A percentile compares a stretch with the other conserved stretches of the same genome.
Conservation (phyloP, 192 early-diverging fungal species). For the Rhizophagus prolifer region DNA sequence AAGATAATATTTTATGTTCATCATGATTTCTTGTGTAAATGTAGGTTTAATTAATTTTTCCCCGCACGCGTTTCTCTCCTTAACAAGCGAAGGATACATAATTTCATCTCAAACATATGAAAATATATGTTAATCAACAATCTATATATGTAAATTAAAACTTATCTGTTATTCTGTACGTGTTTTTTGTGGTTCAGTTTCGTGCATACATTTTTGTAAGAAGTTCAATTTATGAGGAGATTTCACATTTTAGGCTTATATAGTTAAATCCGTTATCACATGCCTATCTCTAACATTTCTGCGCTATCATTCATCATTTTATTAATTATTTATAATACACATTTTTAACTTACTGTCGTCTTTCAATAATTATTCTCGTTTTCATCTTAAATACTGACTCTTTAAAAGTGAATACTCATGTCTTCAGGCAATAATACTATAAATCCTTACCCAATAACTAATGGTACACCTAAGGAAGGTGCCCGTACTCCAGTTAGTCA, state of each 20-base stretch:
- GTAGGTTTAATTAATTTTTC: no score
- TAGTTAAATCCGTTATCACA: slow-evolving; percentile 4
- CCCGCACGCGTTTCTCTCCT: background rate
- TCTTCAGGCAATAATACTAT: slow-evolving; percentile 5
- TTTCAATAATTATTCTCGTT: background rate
- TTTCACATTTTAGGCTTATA: background rate
- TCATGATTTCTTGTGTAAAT: no score
- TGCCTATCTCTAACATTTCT: background rate
- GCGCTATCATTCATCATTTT: background rate
- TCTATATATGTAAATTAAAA: background rate
- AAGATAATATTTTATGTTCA: no score
- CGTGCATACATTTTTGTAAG: background rate
- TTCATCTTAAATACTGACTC: background rate
- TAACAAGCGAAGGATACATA: background rate
- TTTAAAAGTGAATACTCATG: background rate
- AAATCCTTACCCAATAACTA: slow-evolving; percentile 5
- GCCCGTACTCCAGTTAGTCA: background rate
- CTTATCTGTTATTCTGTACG: background rate
- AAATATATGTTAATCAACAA: background rate
- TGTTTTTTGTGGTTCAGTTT: background rate
- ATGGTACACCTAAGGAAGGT: background rate
- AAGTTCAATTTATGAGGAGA: background rate
- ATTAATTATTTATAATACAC: background rate
- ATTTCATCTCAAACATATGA: background rate
- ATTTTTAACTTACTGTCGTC: background rate